Evolutionary conservation across 108 stramenopile species (phyloP), one percentile per base, ranked within the genome.

Genomic region (Asterionellopsis glacialis): DNA sequence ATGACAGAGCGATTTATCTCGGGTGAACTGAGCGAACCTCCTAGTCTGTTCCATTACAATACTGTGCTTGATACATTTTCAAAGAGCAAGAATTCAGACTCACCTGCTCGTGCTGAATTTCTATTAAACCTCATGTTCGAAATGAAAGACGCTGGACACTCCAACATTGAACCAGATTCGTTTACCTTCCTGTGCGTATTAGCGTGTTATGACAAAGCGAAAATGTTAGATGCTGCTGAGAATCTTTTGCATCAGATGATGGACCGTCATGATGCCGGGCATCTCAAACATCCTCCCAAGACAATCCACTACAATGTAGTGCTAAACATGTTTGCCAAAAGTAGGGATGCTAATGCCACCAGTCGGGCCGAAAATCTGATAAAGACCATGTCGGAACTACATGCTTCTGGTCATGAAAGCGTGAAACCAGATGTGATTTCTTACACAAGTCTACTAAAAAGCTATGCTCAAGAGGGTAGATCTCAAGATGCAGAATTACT

Each of bases 351-450:
- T 2, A 9, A 9, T 16, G 45, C 45, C 6, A 33, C 33, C 2
- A 33, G 7, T 2, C 33, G 33, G 33, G 33, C 33, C 33, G 33
- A 33, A 33, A 33, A 7, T 33, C 33, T 33, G 7, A 7, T 33
- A 33, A 7, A 33, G 7, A 33, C 5, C 7, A 33, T 33, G 33
- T 33, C 7, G 33, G 33, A 2, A 7, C 7, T 33, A 33, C 33
- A 33, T 7, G 33, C 33, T 33, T 33, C 33, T 33, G 33, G 33
- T 7, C 33, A 48, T 16, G 47, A 2, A 16, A 48, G 9, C 47
- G 47, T 48, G 19, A 48, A 54, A 22, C 52, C 52, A 15, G 52
- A 54, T 22, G 22, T 54, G 21, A 54, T 54, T 5, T 23, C 26
- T 15, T 54, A 54, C 11, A 54, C 21, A 5, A n/a, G 19, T 4